Evolutionary conservation across 345 rosid genomes (phyloP), one percentile per base, ranked within the genome.

Genomic region (Pistacia atlantica): DNA sequence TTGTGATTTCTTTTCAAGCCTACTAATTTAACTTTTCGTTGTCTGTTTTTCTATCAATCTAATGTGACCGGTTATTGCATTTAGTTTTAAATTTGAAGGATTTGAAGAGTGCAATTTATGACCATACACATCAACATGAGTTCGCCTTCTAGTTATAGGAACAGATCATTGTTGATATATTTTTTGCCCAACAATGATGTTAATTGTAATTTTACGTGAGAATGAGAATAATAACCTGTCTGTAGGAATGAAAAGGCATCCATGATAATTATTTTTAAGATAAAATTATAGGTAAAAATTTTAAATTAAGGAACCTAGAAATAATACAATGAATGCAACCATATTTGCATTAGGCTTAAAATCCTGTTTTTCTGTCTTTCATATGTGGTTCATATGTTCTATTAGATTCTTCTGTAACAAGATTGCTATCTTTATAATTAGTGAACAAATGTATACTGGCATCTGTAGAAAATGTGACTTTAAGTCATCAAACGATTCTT

Each of bases 341-440:
- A 12, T 48, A 16, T 42, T 57, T 33, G 52, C 11, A 60, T 7
- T 16, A 42, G 48, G 14, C 58, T 76, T 2, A 48, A 31, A 20
- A 5, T 59, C 45, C 14, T 69, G 16, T 58, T 37, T 49, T 31
- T 38, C 4, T 28, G 46, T 64, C 57, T 73, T 73, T 22, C 66
- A 11, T 75, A 35, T 82, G 71, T 77, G 83, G 68, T 31, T 70
- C 74, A 77, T 74, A 61, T 55, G 33, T 69, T 11, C 73, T 66
- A 55, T 66, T 77, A 3, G 57, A n/a, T 20, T 37, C 25, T 49
- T 74, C 75, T 65, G 20, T 52, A 60, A 72, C 58, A 62, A 72
- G 22, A 64, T 49, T 59, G 28, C 55, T 69, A 22, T 35, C 70
- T 67, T 16, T 45, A 14, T 78, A 77, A 25, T 71, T 77, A 5